Evolutionary conservation across 345 rosid species (phyloP).

Genomic region (Aquilaria malaccensis): DNA sequence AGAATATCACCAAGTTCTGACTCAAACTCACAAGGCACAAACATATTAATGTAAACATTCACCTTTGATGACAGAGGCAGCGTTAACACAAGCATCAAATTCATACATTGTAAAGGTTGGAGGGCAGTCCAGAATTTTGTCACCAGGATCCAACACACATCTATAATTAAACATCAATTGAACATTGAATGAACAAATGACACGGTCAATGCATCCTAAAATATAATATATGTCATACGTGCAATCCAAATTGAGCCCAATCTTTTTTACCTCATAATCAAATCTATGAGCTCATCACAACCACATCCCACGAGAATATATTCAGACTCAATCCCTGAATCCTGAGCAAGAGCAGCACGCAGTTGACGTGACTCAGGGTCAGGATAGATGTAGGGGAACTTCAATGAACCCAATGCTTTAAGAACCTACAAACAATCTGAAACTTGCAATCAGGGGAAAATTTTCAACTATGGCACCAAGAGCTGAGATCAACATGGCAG

Average conservation of each 20-base stretch:
- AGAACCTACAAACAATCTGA: conserved; percentile 61
- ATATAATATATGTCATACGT: not conserved
- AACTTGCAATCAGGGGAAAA: conserved; percentile 20
- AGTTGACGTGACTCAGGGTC: conserved; percentile 82
- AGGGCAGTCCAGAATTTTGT: conserved; percentile 93
- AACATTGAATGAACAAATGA: not conserved
- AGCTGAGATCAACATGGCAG: not conserved
- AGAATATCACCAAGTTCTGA: too few species aligned
- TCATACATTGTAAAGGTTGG: conserved; percentile 98
- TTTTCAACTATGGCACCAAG: conserved; percentile 3
- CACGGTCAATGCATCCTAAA: not conserved
- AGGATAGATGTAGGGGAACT: conserved; percentile 84
- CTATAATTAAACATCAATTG: conserved; percentile 26
- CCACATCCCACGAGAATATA: conserved; percentile 95
- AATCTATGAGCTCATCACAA: conserved; percentile 91
- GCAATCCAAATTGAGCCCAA: not conserved
- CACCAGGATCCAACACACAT: conserved; percentile 95
- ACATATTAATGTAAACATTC: conserved; percentile 5
- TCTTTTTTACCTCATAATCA: conserved; percentile 80
- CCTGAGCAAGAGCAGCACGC: conserved; percentile 77
- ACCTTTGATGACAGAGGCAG: conserved; percentile 79
- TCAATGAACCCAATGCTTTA: conserved; percentile 83
- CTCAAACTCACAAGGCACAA: not conserved
- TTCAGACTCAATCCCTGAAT: conserved; percentile 83
- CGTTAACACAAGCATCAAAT: conserved; percentile 96